phyloP scores from a whole-genome alignment of 306 rosid genomes.

The Rosa persica region DNA sequence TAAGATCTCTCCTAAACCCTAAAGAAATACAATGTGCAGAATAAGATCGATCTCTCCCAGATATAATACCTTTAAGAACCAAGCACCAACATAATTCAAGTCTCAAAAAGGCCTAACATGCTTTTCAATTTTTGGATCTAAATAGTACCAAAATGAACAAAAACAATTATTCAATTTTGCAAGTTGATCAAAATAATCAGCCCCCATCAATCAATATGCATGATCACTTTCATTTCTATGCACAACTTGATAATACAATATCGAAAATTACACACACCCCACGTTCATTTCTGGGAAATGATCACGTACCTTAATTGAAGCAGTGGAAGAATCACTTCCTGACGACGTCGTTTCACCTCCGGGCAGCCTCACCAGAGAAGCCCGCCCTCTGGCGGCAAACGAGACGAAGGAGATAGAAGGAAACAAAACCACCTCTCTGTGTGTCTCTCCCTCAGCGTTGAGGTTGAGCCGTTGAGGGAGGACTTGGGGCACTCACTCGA shows the following conservation, averaged over 20 bases:
- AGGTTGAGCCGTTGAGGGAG: constrained; percentile 5
- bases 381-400: background rate
- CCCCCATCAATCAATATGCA: background rate
- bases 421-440: background rate
- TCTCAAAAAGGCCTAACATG: background rate
- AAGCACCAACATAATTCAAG: background rate
- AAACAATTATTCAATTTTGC: background rate
- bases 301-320: constrained; percentile 14
- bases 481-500: background rate
- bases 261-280: background rate
- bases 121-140: background rate
- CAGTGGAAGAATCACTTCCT: constrained; percentile 4
- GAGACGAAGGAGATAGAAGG: background rate
- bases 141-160: constrained; percentile 3
- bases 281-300: background rate
- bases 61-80: background rate
- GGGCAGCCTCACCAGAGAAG: background rate
- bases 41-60: constrained; percentile 2
- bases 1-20: background rate
- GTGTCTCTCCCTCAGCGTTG: background rate
- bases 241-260: constrained; percentile 4
- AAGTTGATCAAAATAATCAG: background rate
- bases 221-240: constrained; percentile 11
- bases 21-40: background rate
- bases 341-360: constrained; percentile 5